Evolutionary conservation across 192 early-diverging fungal genomes (phyloP).

Genomic region (Irineochytrium annulatum): DNA sequence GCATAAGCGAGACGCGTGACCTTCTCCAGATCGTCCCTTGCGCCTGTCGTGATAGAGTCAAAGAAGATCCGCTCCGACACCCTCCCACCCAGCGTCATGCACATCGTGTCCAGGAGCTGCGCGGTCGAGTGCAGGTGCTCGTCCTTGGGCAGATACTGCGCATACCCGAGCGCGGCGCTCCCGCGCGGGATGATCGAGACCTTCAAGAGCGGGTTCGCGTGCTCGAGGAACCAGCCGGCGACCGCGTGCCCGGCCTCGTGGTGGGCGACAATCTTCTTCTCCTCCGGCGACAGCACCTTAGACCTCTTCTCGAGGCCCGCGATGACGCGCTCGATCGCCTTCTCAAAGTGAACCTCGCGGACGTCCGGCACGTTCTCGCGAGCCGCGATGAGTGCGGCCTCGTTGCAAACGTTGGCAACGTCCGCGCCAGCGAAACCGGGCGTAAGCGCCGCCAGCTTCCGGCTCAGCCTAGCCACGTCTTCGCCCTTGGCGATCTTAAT

Average conservation of each 20-base stretch:
- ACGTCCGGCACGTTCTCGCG: slow-evolving; percentile 76
- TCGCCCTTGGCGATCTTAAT: slow-evolving; percentile 59
- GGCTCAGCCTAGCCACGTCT: slow-evolving; percentile 69
- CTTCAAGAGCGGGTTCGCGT: slow-evolving; percentile 94
- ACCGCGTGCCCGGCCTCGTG: slow-evolving; percentile 99
- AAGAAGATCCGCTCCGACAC: slow-evolving; percentile 90
- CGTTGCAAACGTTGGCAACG: slow-evolving; percentile 97
- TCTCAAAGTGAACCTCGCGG: slow-evolving; percentile 86
- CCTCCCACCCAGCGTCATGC: slow-evolving; percentile 58
- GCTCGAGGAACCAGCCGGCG: slow-evolving; percentile 94
- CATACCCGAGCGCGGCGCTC: slow-evolving; percentile 92
- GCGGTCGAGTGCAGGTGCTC: slow-evolving; percentile 90
- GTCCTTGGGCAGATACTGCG: slow-evolving; percentile 98
- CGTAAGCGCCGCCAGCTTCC: slow-evolving; percentile 90
- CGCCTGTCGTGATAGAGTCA: slow-evolving; percentile 89
- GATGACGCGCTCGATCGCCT: slow-evolving; percentile 97
- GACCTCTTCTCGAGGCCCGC: slow-evolving; percentile 98
- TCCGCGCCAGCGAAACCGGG: slow-evolving; percentile 99
- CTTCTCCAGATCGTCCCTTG: slow-evolving; percentile 95
- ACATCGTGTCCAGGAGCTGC: slow-evolving; percentile 81
- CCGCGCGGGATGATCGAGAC: slow-evolving; percentile 99
- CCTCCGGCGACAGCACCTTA: slow-evolving; percentile 86
- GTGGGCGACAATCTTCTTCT: slow-evolving; percentile 99
- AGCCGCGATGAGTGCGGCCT: slow-evolving; percentile 96
- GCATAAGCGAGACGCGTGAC: slow-evolving; percentile 97